Evolutionary conservation across 2,329 filamentous ascomycete genomes (phyloP), one percentile per base, ranked within the genome.

Genomic region (Trichoderma breve): DNA sequence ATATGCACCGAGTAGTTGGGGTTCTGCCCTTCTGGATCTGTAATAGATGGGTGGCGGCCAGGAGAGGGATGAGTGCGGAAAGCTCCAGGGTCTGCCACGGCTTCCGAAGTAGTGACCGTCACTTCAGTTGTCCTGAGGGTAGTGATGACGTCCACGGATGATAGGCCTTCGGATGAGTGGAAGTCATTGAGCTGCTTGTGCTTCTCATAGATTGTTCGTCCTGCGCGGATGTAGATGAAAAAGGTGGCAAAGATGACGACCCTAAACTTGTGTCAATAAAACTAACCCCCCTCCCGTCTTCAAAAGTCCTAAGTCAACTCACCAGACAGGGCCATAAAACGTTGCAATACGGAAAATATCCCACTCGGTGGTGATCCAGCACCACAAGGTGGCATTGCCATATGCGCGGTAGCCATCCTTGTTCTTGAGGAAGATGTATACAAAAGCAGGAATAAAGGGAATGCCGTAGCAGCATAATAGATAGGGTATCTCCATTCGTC

Each of bases 371-470:
- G 86, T 83, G 21, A 96, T 85, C 93, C 93, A 96, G 79, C 93
- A 97, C 93, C 93, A 97, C 26, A 96, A 81, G 1, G 87, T 89
- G 32, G 93, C 93, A 75, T 92, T 86, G 1, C 93, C 93, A 78
- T 95, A 94, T 67, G 95, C 86, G 3, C 84, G 86, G 21, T 76
- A 70, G 6, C 88, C 88, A 28, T 84, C 81, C 0, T 78, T 76
- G 61, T 85, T 85, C 71, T 84, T 83, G 69, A 94, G 82, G 71
- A 93, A 92, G 69, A 94, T 83, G 76, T 90, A 94, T 7, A 85
- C 80, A 11, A 95, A 80, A 0, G 92, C 89, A 2, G 92, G 89
- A 11, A 93, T 79, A 21, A 93, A 88, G 0, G 93, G 92, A 3
- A 93, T 73, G 0, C 93, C 93, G 73, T 96, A 96, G 78, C 92